Evolutionary conservation across 306 rosid genomes (phyloP), one percentile per base, ranked within the genome.

Genomic region (Quercus aquifolioides): DNA sequence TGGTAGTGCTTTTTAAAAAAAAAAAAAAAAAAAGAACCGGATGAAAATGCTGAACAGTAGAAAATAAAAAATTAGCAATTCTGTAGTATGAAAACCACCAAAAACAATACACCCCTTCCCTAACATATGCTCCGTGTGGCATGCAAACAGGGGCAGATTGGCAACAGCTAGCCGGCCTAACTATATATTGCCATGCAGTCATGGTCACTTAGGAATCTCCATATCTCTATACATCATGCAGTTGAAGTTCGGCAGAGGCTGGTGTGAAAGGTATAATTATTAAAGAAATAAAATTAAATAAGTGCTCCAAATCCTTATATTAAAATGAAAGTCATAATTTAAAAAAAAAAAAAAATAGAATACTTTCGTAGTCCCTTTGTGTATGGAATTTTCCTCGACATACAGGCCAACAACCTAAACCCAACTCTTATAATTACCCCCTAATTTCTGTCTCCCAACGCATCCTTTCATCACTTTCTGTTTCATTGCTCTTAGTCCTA

Each of bases 351-450:
- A 41, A 68, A 30, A 30, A 8, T 0, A 8, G 2, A 26, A 26
- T 4, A 17, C 6, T 4, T 63, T 7, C 11, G 46, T 38, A 2
- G 46, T 38, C 46, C 11, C 11, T 28, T 6, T 3, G 43, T 63
- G 20, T n/a, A 63, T 69, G 86, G 90, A 88, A 88, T 31, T 82
- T 87, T 86, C 92, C 85, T 35, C 68, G 68, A 33, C 59, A n/a
- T 46, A 85, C 81, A 25, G 65, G 55, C 69, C 97, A 86, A 76
- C 89, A 18, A 78, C 89, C 87, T 31, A 63, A 79, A 84, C 82
- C 86, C 84, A 83, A 67, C 78, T 73, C 81, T 49, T 86, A 85
- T 91, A 85, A 74, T 73, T 73, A 84, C 74, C 12, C 55, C 12
- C 31, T 30, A 64, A 3, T 30, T 64, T 64, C 6, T 18, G 43